A percentile compares a stretch with the other conserved stretches of the same genome.
Evolutionary conservation across 2,329 filamentous ascomycete species (phyloP).

Genomic region (Trichoderma koningiopsis): DNA sequence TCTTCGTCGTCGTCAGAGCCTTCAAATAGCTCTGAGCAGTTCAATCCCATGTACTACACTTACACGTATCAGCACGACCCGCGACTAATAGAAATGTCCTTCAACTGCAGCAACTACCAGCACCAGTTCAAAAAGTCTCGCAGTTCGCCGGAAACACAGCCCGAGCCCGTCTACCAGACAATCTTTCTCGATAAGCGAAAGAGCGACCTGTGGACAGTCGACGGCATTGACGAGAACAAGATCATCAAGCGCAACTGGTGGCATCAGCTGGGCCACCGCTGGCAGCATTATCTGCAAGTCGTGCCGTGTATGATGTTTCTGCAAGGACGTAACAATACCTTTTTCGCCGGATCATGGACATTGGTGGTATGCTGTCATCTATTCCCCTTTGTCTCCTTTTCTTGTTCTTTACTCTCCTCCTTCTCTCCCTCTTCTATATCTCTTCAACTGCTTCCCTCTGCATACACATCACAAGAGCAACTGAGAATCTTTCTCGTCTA

Average conservation of each 20-base stretch:
- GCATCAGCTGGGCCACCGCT: constrained; percentile 67
- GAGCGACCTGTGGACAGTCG: constrained; percentile 58
- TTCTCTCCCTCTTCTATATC: constrained; percentile 28
- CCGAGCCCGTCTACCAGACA: constrained; percentile 69
- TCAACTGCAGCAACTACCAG: constrained; percentile 77
- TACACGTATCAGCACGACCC: constrained; percentile 59
- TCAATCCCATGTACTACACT: constrained; percentile 67
- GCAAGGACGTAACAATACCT: constrained; percentile 64
- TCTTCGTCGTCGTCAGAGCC: constrained; percentile 31
- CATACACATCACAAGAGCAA: background rate
- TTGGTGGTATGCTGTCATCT: constrained; percentile 54
- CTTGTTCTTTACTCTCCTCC: background rate
- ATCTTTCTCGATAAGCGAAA: constrained; percentile 65
- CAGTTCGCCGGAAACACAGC: constrained; percentile 19
- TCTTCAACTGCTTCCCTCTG: background rate
- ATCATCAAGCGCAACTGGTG: constrained; percentile 67
- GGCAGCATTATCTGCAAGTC: constrained; percentile 64
- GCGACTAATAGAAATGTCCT: constrained; percentile 67
- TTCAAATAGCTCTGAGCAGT: constrained; percentile 50
- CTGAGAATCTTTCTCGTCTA: background rate
- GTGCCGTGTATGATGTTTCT: constrained; percentile 74
- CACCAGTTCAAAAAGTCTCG: constrained; percentile 62
- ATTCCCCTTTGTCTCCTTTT: background rate
- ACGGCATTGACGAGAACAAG: constrained; percentile 60
- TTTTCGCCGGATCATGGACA: constrained; percentile 69